Conservation (phyloP, 2,329 filamentous ascomycete species). For the Orbilia javanica region DNA sequence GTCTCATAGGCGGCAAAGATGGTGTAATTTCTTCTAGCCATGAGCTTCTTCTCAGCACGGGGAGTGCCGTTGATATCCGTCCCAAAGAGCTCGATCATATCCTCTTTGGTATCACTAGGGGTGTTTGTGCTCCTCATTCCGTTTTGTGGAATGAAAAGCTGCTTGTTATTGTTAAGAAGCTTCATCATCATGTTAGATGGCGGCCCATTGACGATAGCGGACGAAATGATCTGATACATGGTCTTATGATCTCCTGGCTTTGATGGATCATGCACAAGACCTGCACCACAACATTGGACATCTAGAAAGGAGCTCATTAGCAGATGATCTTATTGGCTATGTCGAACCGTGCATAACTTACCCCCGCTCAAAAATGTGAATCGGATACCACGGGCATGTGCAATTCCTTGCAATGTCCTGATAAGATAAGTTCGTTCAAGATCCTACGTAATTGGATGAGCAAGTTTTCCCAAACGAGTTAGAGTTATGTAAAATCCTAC, state of each 20-base stretch:
- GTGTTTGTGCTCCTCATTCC: conserved; percentile 78
- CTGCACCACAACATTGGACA: conserved; percentile 91
- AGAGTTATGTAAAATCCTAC: conserved; percentile 65
- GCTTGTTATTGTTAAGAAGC: conserved; percentile 93
- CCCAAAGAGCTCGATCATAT: conserved; percentile 99
- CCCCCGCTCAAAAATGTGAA: conserved; percentile 97
- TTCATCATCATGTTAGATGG: conserved; percentile 88
- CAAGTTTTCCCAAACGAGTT: neutral
- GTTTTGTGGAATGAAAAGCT: conserved; percentile 90
- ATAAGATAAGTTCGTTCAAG: conserved; percentile 97
- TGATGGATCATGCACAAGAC: conserved; percentile 91
- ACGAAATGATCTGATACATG: conserved; percentile 89
- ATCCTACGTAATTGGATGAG: conserved; percentile 70
- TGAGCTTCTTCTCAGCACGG: conserved; percentile 88
- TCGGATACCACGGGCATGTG: conserved; percentile 92
- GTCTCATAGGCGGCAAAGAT: conserved; percentile 95
- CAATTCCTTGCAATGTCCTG: conserved; percentile 92
- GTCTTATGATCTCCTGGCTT: conserved; percentile 73
- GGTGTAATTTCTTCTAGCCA: conserved; percentile 92
- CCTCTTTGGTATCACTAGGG: conserved; percentile 93
- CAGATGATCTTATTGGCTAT: conserved; percentile 14
- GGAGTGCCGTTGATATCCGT: conserved; percentile 87
- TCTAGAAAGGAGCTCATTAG: conserved; percentile 67
- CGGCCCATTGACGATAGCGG: conserved; percentile 89
- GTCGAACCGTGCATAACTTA: conserved; percentile 65